Percentiles rank a stretch among this genome's conserved stretches.
Evolutionary conservation across 768 basidiomycete genomes (phyloP).

Genomic region (Phanerodontia chrysosporium): DNA sequence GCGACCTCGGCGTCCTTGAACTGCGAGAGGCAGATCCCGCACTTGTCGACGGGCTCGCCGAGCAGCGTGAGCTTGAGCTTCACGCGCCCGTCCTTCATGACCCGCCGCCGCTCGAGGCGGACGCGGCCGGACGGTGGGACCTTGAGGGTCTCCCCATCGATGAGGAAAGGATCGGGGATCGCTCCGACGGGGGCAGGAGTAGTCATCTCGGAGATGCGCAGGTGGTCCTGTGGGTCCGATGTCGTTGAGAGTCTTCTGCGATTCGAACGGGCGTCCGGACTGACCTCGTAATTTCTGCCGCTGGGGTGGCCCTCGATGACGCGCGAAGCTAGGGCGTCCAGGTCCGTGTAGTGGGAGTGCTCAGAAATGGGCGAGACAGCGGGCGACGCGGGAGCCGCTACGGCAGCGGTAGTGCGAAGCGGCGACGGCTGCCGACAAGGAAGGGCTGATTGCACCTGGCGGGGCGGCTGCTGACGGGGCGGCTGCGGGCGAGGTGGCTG

Average conservation of each 20-base stretch:
- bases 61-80: conserved; percentile 68
- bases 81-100: conserved; percentile 58
- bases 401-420: neutral
- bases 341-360: conserved; percentile 39
- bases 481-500: conserved; percentile 28
- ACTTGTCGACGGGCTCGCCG: conserved; percentile 61
- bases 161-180: conserved; percentile 5
- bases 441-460: neutral
- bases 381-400: neutral
- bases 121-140: conserved; percentile 27
- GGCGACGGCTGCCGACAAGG: neutral
- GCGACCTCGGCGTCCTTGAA: conserved; percentile 58
- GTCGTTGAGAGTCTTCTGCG: neutral
- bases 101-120: conserved; percentile 55
- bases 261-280: conserved; percentile 21
- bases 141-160: conserved; percentile 15
- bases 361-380: neutral
- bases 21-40: conserved; percentile 69
- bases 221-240: conserved; percentile 41
- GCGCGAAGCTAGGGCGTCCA: conserved; percentile 57
- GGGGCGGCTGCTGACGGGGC: conserved; percentile 14
- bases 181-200: conserved; percentile 41
- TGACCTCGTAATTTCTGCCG: conserved; percentile 64
- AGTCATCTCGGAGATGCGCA: conserved; percentile 57
- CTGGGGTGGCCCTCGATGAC: conserved; percentile 43